Conservation (phyloP, 2,329 filamentous ascomycete genomes). For the Diaporthe aspalathi region DNA sequence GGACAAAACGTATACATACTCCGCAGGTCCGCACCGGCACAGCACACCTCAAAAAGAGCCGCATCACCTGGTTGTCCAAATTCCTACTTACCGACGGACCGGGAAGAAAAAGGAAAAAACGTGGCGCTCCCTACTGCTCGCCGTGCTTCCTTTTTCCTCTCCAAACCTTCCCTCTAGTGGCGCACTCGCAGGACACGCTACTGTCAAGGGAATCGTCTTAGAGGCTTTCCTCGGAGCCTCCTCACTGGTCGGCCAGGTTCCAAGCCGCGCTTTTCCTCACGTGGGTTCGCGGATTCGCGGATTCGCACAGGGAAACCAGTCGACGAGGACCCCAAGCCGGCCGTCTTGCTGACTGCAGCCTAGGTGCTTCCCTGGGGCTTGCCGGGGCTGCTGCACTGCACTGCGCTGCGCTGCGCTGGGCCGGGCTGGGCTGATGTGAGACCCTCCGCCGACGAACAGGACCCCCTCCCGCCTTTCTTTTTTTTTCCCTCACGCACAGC, state of each 20-base stretch:
- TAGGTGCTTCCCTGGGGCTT: constrained; percentile 18
- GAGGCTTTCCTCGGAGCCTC: background rate
- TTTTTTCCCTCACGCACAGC: background rate
- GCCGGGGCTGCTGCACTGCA: background rate
- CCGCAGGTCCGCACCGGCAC: background rate
- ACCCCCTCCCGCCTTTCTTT: constrained; percentile 16
- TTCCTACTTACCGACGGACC: background rate
- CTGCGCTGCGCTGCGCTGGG: background rate
- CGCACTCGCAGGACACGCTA: background rate
- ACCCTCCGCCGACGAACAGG: background rate
- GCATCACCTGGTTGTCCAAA: background rate
- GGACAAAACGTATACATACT: background rate
- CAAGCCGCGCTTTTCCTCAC: constrained; percentile 22
- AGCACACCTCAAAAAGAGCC: constrained; percentile 5
- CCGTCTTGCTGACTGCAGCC: constrained; percentile 28
- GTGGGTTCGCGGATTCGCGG: constrained; percentile 19
- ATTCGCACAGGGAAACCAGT: constrained; percentile 27
- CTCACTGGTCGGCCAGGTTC: constrained; percentile 13
- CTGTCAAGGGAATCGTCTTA: constrained; percentile 9
- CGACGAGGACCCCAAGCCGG: background rate
- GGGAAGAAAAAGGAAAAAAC: background rate
- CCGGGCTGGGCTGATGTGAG: constrained; percentile 21
- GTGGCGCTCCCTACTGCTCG: background rate
- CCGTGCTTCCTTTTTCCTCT: constrained; percentile 9
- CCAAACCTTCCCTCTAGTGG: background rate